Base-by-base conservation (phyloP, 495 filamentous ascomycete species). In the Pyronema omphalodes region DNA sequence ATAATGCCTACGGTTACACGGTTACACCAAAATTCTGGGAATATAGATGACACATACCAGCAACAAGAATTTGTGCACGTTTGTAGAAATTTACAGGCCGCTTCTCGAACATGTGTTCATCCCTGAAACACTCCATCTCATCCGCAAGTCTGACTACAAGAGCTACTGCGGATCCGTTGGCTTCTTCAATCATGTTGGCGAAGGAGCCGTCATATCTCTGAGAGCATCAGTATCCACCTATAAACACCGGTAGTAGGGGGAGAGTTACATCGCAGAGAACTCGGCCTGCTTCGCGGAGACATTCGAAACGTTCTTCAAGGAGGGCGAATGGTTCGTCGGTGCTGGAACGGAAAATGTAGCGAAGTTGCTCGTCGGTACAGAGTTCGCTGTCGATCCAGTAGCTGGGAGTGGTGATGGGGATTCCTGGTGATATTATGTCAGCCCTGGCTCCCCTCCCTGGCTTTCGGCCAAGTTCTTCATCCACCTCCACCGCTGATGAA, bases 41-140 rank as follows among this genome's bases (percentile, higher is more conserved):
- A 29, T 2, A 29, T 5, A 5, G 23, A 29, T 29, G 23, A 29
- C 23, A 29, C 23, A 29, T 56, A 65, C 63, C 63, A 18, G 93
- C 93, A 14, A 93, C 86, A 11, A 95, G 74, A 52, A 96, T 96
- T 71, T 99, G 91, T 2, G 91, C 88, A 7, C 91, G 80, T 67
- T 96, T 96, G 63, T 89, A 78, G 56, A 99, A 73, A 15, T 84
- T 83, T 3, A 96, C 78, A 15, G 73, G 74, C n/a, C 76, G 75
- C 6, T 78, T 76, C 48, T 88, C 78, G 67, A 86, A 93, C 9
- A 60, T 59, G 40, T 76, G 74, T 60, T 84, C 84, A 61, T 98
- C 91, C 33, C 81, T 73, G 71, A 99, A 93, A 68, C 85, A 94
- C 19, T 76, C 60, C 60, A 99, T 94, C 56, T 85, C 76, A 17